Evolutionary conservation across 2,329 filamentous ascomycete genomes (phyloP), one percentile per base, ranked within the genome.

Genomic region (Graphilbum fragrans): DNA sequence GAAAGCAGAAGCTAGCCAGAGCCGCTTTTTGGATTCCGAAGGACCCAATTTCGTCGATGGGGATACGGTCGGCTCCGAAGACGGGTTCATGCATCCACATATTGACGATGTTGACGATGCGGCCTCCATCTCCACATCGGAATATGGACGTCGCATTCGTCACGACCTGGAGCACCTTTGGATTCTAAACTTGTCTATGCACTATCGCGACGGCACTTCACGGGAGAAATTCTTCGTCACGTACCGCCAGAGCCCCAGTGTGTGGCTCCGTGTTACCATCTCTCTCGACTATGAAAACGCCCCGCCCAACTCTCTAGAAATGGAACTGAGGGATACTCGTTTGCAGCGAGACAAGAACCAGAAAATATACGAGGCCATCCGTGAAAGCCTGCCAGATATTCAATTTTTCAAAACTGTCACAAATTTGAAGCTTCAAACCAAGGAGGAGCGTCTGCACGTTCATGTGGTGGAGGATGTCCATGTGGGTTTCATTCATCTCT

Each of bases 201-300:
- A 94, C 59, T 98, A 95, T 59, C 78, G 88, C 45, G 92, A 98
- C 62, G 81, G 82, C 53, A 93, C 88, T 12, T 84, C 85, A 52
- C 76, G 90, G 35, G 92, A 98, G 60, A 98, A 98, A 59, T 96
- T 96, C 66, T 98, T 96, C 59, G 80, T 98, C 48, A 96, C 92
- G 0, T 98, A 85, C 58, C 85, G 87, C 37, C 82, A 94, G 58
- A 73, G 74, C 37, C 79, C 85, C 5, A 82, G 76, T 47, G 67
- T 77, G 46, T 94, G 88, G 85, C 77, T 86, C 42, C 74, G 90
- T 38, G 82, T 98, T 39, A 96, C 92, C 3, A 79, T 98, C 23
- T 95, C 92, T 1, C 77, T 93, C 52, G 92, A 98, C 62, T 98
- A 96, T 60, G 80, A 87, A 45, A 68, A 82, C 54, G 82, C 86